Conservation (phyloP, 2,329 filamentous ascomycete species). For the Aspergillus sp. region DNA sequence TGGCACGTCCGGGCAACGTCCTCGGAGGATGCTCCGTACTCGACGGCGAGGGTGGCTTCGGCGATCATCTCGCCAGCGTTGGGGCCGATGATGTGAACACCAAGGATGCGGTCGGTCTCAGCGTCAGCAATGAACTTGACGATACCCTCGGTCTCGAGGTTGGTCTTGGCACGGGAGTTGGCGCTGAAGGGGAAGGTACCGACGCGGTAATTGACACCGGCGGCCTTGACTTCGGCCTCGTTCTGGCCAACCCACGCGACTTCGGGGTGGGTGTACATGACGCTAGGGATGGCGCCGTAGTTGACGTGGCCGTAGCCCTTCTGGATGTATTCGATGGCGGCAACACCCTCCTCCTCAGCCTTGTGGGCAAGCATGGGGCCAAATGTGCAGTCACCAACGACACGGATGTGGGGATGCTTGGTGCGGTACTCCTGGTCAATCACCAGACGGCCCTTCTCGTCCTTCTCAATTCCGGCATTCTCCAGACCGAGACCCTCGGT, state of each 20-base stretch:
- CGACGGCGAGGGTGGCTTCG: conserved; percentile 86
- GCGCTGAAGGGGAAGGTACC: conserved; percentile 96
- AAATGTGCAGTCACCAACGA: conserved; percentile 92
- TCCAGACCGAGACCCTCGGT: conserved; percentile 86
- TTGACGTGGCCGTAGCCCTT: conserved; percentile 98
- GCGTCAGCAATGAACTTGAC: conserved; percentile 97
- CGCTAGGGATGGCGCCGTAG: conserved; percentile 93
- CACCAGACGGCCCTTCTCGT: conserved; percentile 88
- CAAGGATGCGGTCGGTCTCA: conserved; percentile 90
- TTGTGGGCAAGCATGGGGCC: conserved; percentile 99
- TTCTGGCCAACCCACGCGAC: conserved; percentile 98
- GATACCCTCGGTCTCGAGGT: conserved; percentile 88
- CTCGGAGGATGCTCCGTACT: conserved; percentile 93
- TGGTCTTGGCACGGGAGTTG: conserved; percentile 98
- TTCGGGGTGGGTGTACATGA: conserved; percentile 99
- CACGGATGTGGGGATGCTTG: conserved; percentile 93
- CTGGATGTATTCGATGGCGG: conserved; percentile 92
- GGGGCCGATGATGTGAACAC: conserved; percentile 91
- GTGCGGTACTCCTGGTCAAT: conserved; percentile 99
- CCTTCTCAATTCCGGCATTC: conserved; percentile 67
- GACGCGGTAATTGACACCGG: conserved; percentile 83
- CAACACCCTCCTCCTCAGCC: conserved; percentile 95
- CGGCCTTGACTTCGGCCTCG: conserved; percentile 88
- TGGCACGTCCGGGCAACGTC: conserved; percentile 93
- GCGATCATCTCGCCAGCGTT: conserved; percentile 99